Base-by-base conservation (phyloP, 129 eudicot genomes). In the Cynara cardunculus region DNA sequence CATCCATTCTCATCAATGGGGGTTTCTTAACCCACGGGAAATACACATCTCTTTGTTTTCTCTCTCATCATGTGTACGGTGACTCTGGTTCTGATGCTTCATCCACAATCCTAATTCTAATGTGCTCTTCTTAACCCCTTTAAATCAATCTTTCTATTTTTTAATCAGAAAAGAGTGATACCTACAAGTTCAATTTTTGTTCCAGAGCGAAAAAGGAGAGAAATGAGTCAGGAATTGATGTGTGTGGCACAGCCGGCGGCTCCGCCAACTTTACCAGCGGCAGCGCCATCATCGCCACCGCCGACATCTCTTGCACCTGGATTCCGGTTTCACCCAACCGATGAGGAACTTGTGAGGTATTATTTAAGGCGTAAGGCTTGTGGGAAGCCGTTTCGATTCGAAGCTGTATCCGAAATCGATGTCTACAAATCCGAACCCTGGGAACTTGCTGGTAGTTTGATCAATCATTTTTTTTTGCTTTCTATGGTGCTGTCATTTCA, bases 401-500 rank as follows among this genome's bases (percentile, higher is more conserved):
- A 91, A 59, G 92, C 98, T 37, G 94, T 93, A 4, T 79, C 92
- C 8, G 97, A 93, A 75, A 82, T 89, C 25, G 98, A 93, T 56
- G 94, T 93, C 24, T 93, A 93, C 79, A 93, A 91, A 85, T 91
- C 91, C 24, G 98, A 93, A 75, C 98, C 98, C 4, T 93, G 98
- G 96, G 94, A 93, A n/a, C 94, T 93, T 83, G 88, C 92, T 66
- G 94, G 98, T 93, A 78, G 3, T 61, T 35, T 2, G 7, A 19
- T 72, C 24, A 61, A 1, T 27, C 5, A 9, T 13, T 27, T 18
- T 77, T 12, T 65, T 4, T 28, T 25, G n/a, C 16, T 25, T 12
- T 59, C 41, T 26, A 5, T 76, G 78, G 3, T 49, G 27, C 31
- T 77, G 41, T 46, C 18, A 1, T 70, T 21, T 22, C 12, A 18